A percentile compares a stretch with the other conserved stretches of the same genome.
Conservation (phyloP, 495 filamentous ascomycete species). For the Chaetomium fimeti region DNA sequence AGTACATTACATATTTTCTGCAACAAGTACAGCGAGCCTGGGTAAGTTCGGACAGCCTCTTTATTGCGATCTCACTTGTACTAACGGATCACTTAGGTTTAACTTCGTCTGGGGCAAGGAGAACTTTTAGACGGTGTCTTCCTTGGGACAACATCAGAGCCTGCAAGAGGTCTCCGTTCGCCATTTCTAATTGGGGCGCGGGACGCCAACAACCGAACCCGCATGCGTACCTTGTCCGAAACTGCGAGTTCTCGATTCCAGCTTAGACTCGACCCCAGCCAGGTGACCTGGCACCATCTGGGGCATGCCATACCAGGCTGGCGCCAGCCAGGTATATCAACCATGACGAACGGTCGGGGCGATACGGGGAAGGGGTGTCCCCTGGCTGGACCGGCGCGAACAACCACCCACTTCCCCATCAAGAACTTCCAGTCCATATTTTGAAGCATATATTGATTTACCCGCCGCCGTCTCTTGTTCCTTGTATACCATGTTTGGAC, state of each 20-base stretch:
- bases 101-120: conserved; percentile 73
- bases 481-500: conserved; percentile 17
- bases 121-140: conserved; percentile 57
- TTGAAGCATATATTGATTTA: conserved; percentile 1
- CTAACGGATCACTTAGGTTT: conserved; percentile 40
- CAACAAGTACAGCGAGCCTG: conserved; percentile 74
- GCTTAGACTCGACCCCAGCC: neutral
- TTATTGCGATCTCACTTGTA: neutral
- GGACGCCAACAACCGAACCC: conserved; percentile 21
- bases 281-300: neutral
- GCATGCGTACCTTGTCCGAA: conserved; percentile 8
- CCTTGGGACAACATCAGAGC: neutral
- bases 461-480: neutral
- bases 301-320: neutral
- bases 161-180: neutral
- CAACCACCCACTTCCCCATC: neutral
- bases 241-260: neutral
- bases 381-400: neutral
- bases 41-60: conserved; percentile 43
- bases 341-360: no score
- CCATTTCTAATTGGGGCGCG: conserved; percentile 11
- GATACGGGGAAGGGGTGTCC: neutral
- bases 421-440: neutral
- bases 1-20: conserved; percentile 69
- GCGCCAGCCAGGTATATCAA: neutral